phyloP scores from a whole-genome alignment of 2,329 filamentous ascomycete species.

The Beauveria asiatica region DNA sequence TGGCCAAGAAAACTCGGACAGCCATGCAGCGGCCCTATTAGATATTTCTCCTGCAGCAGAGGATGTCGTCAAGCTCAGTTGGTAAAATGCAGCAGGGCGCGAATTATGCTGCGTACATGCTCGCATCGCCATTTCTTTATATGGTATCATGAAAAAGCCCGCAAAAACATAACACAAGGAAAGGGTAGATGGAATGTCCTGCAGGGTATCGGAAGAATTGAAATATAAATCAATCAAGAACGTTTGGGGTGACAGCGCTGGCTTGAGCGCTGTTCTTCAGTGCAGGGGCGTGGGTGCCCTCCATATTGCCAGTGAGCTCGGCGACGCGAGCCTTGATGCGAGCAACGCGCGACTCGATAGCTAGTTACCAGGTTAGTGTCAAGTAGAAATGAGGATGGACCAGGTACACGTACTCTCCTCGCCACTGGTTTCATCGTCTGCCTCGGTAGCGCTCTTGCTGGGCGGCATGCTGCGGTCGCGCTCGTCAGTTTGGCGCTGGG shows the following conservation, averaged over 20 bases:
- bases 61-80: not conserved
- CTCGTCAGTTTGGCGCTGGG: conserved; percentile 57
- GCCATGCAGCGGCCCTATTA: not conserved
- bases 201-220: conserved; percentile 6
- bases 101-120: not conserved
- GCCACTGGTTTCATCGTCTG: conserved; percentile 19
- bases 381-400: not conserved
- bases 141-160: conserved; percentile 21
- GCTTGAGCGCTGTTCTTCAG: not conserved
- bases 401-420: conserved; percentile 25
- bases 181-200: not conserved
- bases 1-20: not conserved
- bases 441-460: conserved; percentile 45
- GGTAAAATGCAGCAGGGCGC: not conserved
- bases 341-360: conserved; percentile 91
- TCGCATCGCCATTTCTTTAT: conserved; percentile 2
- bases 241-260: too few species aligned
- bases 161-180: conserved; percentile 4
- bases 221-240: not conserved
- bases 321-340: conserved; percentile 97
- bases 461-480: conserved; percentile 45
- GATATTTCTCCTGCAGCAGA: not conserved
- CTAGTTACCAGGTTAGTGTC: conserved; percentile 36
- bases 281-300: conserved; percentile 36
- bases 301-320: conserved; percentile 81